phyloP scores from a whole-genome alignment of 768 basidiomycete genomes.

The Solioccasus polychromus region DNA sequence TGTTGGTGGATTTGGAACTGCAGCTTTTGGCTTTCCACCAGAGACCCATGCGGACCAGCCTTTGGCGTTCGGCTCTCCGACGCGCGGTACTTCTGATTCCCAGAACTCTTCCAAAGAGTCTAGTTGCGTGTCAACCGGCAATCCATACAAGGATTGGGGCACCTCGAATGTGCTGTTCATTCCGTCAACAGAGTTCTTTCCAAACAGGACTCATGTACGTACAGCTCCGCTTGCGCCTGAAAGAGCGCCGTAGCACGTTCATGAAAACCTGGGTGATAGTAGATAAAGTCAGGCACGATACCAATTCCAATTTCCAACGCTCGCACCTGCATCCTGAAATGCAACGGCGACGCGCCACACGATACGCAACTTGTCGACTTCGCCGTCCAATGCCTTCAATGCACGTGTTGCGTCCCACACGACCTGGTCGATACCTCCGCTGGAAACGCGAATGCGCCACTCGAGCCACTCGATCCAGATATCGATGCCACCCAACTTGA shows the following conservation, averaged over 20 bases:
- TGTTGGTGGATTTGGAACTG: slow-evolving; percentile 2
- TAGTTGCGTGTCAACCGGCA: slow-evolving; percentile 48
- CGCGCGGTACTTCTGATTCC: slow-evolving; percentile 78
- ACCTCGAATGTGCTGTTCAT: slow-evolving; percentile 52
- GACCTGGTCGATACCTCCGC: slow-evolving; percentile 49
- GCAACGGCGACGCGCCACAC: slow-evolving; percentile 70
- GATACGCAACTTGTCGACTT: slow-evolving; percentile 54
- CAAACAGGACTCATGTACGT: slow-evolving; percentile 24
- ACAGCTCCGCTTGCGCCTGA: slow-evolving; percentile 85
- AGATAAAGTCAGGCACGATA: slow-evolving; percentile 2
- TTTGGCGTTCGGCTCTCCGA: slow-evolving; percentile 60
- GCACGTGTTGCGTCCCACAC: slow-evolving; percentile 50
- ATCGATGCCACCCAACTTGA: slow-evolving; percentile 49
- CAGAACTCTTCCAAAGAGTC: slow-evolving; percentile 75
- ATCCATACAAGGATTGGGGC: slow-evolving; percentile 43
- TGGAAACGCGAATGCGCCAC: slow-evolving; percentile 58
- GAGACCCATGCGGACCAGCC: slow-evolving; percentile 70
- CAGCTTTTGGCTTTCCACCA: slow-evolving; percentile 38
- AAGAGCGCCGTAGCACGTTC: slow-evolving; percentile 77
- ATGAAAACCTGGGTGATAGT: slow-evolving; percentile 55
- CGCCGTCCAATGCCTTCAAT: slow-evolving; percentile 43
- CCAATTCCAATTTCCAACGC: slow-evolving; percentile 1
- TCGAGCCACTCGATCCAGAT: slow-evolving; percentile 82
- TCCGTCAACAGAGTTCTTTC: slow-evolving; percentile 4
- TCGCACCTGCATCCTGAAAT: slow-evolving; percentile 64